A percentile compares a stretch with the other conserved stretches of the same genome.
phyloP scores from a whole-genome alignment of 306 rosid species.

The Prunus dulcis region DNA sequence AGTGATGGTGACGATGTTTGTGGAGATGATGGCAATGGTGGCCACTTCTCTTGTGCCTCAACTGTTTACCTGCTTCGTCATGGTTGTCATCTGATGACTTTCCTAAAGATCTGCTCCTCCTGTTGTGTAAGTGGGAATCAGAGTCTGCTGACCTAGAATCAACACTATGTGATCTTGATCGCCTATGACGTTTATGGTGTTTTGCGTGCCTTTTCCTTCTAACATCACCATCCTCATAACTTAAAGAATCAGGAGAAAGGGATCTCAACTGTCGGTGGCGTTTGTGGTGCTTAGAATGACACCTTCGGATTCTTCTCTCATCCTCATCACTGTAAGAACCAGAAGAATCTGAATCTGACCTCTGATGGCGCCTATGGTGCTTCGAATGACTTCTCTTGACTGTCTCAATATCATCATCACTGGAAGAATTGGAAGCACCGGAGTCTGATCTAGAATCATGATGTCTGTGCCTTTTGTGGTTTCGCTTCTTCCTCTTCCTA shows the following conservation, averaged over 20 bases:
- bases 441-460: slow-evolving; percentile 46
- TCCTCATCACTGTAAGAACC: slow-evolving; percentile 37
- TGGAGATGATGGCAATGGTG: slow-evolving; percentile 37
- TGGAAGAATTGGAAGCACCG: slow-evolving; percentile 42
- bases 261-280: slow-evolving; percentile 39
- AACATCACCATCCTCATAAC: slow-evolving; percentile 33
- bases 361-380: slow-evolving; percentile 26
- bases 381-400: slow-evolving; percentile 25
- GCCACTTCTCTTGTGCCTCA: slow-evolving; percentile 33
- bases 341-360: neutral
- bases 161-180: slow-evolving; percentile 38
- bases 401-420: slow-evolving; percentile 35
- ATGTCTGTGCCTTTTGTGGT: slow-evolving; percentile 42
- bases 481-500: slow-evolving; percentile 61
- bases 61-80: slow-evolving; percentile 37
- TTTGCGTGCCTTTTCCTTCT: slow-evolving; percentile 36
- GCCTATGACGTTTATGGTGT: slow-evolving; percentile 46
- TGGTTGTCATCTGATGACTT: slow-evolving; percentile 53
- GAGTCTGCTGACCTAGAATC: slow-evolving; percentile 53
- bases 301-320: slow-evolving; percentile 29
- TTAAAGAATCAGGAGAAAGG: slow-evolving; percentile 39
- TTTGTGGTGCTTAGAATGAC: slow-evolving; percentile 49
- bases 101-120: slow-evolving; percentile 43
- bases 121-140: slow-evolving; percentile 20
- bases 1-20: slow-evolving; percentile 27